phyloP scores from a whole-genome alignment of 768 basidiomycete genomes.

The Boletus insuetus region DNA sequence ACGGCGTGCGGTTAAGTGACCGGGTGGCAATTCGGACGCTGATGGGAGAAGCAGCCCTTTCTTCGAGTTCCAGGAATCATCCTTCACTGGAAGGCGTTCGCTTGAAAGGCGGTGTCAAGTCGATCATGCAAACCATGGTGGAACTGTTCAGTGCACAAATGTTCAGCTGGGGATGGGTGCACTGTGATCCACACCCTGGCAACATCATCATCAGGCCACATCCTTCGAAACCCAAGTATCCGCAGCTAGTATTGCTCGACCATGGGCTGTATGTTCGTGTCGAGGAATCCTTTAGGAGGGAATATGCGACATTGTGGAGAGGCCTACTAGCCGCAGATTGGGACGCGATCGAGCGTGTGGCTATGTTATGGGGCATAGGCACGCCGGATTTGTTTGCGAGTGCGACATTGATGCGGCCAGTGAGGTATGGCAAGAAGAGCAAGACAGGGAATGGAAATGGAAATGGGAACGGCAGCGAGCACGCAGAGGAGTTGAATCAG shows the following conservation, averaged over 20 bases:
- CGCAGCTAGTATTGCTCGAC: conserved; percentile 82
- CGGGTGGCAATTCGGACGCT: conserved; percentile 51
- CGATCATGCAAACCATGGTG: conserved; percentile 83
- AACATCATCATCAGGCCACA: conserved; percentile 71
- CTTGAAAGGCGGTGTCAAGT: conserved; percentile 57
- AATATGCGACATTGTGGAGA: conserved; percentile 81
- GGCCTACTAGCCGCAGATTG: conserved; percentile 58
- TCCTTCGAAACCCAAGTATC: conserved; percentile 24
- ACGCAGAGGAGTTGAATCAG: conserved; percentile 43
- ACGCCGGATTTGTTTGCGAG: conserved; percentile 72
- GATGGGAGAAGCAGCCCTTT: conserved; percentile 45
- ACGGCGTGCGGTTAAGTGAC: conserved; percentile 71
- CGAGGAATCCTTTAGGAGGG: conserved; percentile 59
- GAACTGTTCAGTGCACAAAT: conserved; percentile 87
- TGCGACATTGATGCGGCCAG: conserved; percentile 66
- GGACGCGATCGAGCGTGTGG: conserved; percentile 47
- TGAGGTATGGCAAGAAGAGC: conserved; percentile 33
- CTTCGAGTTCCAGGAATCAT: not conserved
- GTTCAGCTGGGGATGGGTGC: conserved; percentile 89
- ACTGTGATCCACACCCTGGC: conserved; percentile 76
- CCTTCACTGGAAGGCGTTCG: conserved; percentile 18
- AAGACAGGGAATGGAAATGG: not conserved
- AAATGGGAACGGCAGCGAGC: conserved; percentile 7
- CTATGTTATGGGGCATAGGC: conserved; percentile 65
- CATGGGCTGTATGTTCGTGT: conserved; percentile 88